Base-by-base conservation (phyloP, 352 stramenopile genomes). In the Phytophthora crassamura region DNA sequence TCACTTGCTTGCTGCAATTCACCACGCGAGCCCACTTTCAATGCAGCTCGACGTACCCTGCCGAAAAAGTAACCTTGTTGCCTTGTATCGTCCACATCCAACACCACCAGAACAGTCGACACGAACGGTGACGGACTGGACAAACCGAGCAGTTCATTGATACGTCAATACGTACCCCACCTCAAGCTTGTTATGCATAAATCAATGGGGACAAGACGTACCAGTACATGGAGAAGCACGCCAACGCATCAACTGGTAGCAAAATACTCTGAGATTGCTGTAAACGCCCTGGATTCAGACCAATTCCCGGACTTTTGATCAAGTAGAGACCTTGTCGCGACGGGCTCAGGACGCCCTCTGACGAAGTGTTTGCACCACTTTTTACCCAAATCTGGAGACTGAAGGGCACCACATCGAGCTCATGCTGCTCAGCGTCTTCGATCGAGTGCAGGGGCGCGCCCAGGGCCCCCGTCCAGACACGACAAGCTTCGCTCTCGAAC, bases 21-120 rank as follows among this genome's bases (percentile, higher is more conserved):
- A 15, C 7, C 34, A 41, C 15, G n/a, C n/a, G 11, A 18, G 6
- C 3, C 0, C 9, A 36, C 16, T 33, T 9, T 11, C 15, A 33
- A 20, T 33, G 7, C 18, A 8, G 18, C 28, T 51, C 52, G 49
- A 0, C 61, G 58, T 35, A 86, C 22, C 4, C 53, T 55, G 18
- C 73, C 71, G 14, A 93, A 77, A 16, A 89, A 83, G 58, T 81
- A 86, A 14, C 82, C 84, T 56, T 88, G 80, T 48, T 90, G 80
- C 1, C 40, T 50, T 1, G 39, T 54, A 28, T 67, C 64, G 18
- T 67, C 51, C 5, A 82, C 51, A 38, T 90, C 78, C 40, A 93
- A 30, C 6, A 84, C 59, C 22, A 88, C 51, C 41, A 91, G 30
- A 36, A 90, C 72, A 54, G 48, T 80, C 28, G 67, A 72, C 3